phyloP scores from a whole-genome alignment of 768 basidiomycete genomes.

The Asterophora parasitica region DNA sequence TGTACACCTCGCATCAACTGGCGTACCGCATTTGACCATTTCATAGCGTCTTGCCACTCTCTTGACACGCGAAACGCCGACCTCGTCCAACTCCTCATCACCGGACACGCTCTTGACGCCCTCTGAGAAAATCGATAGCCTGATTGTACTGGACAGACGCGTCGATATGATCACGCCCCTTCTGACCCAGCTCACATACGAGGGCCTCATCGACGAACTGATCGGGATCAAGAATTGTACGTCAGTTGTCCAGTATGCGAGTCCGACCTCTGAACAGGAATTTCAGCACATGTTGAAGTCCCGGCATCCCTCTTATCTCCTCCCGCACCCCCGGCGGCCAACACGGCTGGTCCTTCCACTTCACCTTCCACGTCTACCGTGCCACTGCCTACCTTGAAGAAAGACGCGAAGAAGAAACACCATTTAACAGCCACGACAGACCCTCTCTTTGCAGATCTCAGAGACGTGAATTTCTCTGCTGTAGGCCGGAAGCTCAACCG shows the following conservation, averaged over 20 bases:
- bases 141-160: conserved; percentile 86
- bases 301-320: conserved; percentile 65
- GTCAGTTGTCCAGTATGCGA: conserved; percentile 21
- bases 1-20: conserved; percentile 5
- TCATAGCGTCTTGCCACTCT: conserved; percentile 71
- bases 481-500: conserved; percentile 79
- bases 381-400: conserved; percentile 49
- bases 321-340: conserved; percentile 39
- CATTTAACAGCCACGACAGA: conserved; percentile 76
- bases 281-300: conserved; percentile 72
- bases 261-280: conserved; percentile 3
- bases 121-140: conserved; percentile 69
- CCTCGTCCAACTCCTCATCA: conserved; percentile 29
- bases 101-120: conserved; percentile 38
- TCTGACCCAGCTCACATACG: conserved; percentile 93
- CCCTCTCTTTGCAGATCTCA: conserved; percentile 73
- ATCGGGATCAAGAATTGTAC: conserved; percentile 86
- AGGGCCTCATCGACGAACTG: conserved; percentile 92
- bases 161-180: conserved; percentile 95
- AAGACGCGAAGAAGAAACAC: conserved; percentile 88
- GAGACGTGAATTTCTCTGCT: conserved; percentile 89
- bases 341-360: conserved; percentile 36
- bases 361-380: conserved; percentile 34
- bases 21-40: conserved; percentile 2
- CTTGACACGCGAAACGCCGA: conserved; percentile 54